Base-by-base conservation (phyloP, 129 eudicot genomes). In the Centella asiatica region DNA sequence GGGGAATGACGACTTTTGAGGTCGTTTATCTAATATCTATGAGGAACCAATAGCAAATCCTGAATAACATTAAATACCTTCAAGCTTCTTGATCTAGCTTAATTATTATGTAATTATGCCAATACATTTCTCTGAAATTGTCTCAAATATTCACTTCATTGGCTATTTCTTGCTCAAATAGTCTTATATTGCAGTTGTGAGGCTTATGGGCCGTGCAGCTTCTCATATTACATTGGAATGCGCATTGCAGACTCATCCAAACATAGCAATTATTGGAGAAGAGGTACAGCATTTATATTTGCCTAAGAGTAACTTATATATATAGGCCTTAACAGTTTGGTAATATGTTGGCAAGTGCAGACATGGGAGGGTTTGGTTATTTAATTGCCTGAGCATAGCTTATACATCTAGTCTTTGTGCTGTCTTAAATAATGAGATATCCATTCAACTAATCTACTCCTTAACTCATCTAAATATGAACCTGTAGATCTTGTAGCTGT, bases 131-230 rank as follows among this genome's bases (percentile, higher is more conserved):
- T 53, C 12, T 55, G 29, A n/a, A 50, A 11, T 75, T 57, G 57
- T 57, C 50, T 3, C 40, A 13, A 55, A 68, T 26, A 42, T 31
- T 52, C 23, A 15, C 36, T 40, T 68, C 62, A 54, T 69, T 56
- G 29, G 49, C 40, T 9, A 39, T 25, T 7, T 18, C 26, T 37
- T 33, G 24, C 44, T 60, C 49, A 48, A 49, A 57, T 20, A 3
- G 12, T 18, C 40, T 68, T 44, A 11, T 36, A 56, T 45, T 75
- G 64, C 76, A 93, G 99, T 93, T 82, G 96, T 87, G 44, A 78
- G 99, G 72, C 85, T 93, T 73, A 93, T 93, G 99, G 99, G 99
- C 0, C 95, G 99, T 65, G 96, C 99, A 64, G 96, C 99, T 52
- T 93, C 99, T 50, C 99, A 93, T 78, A 93, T 93, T 56, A 93